Conservation (phyloP, 495 filamentous ascomycete species). For the Hypoxylon fuscum region DNA sequence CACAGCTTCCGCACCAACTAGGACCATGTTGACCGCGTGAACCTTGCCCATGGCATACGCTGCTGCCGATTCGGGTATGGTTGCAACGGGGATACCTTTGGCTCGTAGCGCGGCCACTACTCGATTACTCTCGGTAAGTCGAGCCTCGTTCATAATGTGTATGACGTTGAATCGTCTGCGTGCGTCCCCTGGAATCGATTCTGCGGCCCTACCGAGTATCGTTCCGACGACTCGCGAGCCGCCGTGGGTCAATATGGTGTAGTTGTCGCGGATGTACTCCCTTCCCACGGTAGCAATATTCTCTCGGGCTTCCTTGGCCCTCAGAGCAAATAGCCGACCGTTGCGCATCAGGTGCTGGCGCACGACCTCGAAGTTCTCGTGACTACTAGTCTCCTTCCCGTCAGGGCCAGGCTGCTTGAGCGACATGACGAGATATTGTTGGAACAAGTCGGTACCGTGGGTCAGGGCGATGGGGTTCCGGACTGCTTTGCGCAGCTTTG, state of each 20-base stretch:
- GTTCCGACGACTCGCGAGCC: constrained; percentile 84
- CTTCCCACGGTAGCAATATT: constrained; percentile 82
- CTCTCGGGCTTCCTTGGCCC: constrained; percentile 85
- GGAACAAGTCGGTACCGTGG: constrained; percentile 95
- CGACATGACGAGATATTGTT: constrained; percentile 81
- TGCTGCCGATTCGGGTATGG: constrained; percentile 81
- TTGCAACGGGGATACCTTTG: constrained; percentile 82
- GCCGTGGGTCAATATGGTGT: constrained; percentile 85
- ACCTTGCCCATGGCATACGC: constrained; percentile 81
- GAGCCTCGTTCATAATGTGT: constrained; percentile 68
- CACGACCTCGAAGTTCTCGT: constrained; percentile 80
- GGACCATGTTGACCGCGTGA: constrained; percentile 71
- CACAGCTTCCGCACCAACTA: constrained; percentile 94
- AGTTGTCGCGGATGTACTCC: constrained; percentile 78
- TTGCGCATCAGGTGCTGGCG: constrained; percentile 84
- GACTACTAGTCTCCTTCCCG: constrained; percentile 64
- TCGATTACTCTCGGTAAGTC: constrained; percentile 56
- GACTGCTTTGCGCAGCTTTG: constrained; percentile 75
- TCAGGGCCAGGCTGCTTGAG: constrained; percentile 55
- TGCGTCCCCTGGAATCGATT: constrained; percentile 60
- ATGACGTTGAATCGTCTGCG: constrained; percentile 82
- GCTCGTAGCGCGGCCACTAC: constrained; percentile 71
- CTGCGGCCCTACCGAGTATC: constrained; percentile 76
- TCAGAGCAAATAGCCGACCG: constrained; percentile 80
- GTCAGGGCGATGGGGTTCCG: constrained; percentile 90